Evolutionary conservation across 495 filamentous ascomycete genomes (phyloP).

Genomic region (Lasiosphaeria hispida): DNA sequence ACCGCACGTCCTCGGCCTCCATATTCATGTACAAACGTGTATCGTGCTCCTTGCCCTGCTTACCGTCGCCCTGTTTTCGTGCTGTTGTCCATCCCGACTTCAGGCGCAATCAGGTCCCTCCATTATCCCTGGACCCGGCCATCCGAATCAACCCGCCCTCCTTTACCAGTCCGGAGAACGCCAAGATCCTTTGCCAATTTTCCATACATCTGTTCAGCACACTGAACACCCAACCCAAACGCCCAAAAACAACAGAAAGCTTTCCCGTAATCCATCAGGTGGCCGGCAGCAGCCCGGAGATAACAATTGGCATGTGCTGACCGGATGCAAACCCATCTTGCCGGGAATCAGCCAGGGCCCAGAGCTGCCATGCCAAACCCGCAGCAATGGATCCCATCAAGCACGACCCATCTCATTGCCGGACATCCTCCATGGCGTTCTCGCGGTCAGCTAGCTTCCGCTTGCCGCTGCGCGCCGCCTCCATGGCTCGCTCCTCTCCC

Average conservation of each 20-base stretch:
- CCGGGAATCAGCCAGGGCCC: no score
- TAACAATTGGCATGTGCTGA: no score
- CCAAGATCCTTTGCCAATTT: conserved; percentile 5
- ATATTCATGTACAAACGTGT: background rate
- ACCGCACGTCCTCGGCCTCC: no score
- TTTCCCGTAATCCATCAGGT: no score
- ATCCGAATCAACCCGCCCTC: conserved; percentile 9
- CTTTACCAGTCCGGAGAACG: conserved; percentile 5
- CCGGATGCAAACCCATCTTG: no score
- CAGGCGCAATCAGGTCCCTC: conserved; percentile 11
- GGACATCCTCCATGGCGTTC: conserved; percentile 23
- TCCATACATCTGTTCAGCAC: background rate
- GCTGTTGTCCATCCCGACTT: background rate
- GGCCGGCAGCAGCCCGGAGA: no score
- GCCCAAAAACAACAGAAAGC: no score
- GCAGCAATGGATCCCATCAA: background rate
- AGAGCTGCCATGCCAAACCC: background rate
- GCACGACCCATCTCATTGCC: conserved; percentile 1
- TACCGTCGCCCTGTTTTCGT: no score
- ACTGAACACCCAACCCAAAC: background rate
- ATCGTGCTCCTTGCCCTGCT: background rate
- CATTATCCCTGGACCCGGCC: conserved; percentile 6
- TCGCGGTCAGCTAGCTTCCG: conserved; percentile 51
- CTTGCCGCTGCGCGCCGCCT: conserved; percentile 42
- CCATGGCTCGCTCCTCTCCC: conserved; percentile 52